phyloP scores from a whole-genome alignment of 257 asterid species.

The Solanum acaule region DNA sequence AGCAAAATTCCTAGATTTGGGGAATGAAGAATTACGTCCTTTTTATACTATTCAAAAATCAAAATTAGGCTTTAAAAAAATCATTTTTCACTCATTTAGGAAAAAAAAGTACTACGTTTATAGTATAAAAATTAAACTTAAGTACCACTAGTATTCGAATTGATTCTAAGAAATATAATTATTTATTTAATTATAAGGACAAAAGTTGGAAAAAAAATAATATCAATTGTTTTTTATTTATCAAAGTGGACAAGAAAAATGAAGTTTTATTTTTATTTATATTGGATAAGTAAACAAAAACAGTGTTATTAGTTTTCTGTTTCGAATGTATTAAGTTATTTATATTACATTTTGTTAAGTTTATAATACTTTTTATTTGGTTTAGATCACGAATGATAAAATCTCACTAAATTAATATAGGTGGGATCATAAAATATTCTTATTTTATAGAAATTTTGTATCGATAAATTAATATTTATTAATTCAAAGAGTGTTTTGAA shows the following conservation, averaged over 20 bases:
- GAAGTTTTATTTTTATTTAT: too few relatives aligned
- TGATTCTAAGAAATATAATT: not conserved
- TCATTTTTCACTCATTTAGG: not conserved
- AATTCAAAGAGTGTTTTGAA: not conserved
- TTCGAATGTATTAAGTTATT: not conserved
- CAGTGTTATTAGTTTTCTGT: not conserved
- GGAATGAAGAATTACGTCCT: not conserved
- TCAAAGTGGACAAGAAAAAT: not conserved
- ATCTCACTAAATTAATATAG: not conserved
- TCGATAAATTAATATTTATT: too few relatives aligned
- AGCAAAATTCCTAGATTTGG: not conserved
- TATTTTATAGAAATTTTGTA: too few relatives aligned
- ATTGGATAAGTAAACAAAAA: not conserved
- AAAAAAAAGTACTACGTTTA: not conserved
- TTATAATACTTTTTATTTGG: not conserved
- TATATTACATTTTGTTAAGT: too few relatives aligned
- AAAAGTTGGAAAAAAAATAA: not conserved
- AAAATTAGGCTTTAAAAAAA: not conserved
- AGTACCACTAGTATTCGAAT: not conserved
- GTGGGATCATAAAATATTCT: not conserved
- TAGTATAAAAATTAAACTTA: not conserved
- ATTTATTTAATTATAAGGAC: not conserved
- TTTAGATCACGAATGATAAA: too few relatives aligned
- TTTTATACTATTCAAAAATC: not conserved
- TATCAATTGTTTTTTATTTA: not conserved